Conservation (phyloP, 2,329 filamentous ascomycete genomes). For the Colletotrichum sp. region DNA sequence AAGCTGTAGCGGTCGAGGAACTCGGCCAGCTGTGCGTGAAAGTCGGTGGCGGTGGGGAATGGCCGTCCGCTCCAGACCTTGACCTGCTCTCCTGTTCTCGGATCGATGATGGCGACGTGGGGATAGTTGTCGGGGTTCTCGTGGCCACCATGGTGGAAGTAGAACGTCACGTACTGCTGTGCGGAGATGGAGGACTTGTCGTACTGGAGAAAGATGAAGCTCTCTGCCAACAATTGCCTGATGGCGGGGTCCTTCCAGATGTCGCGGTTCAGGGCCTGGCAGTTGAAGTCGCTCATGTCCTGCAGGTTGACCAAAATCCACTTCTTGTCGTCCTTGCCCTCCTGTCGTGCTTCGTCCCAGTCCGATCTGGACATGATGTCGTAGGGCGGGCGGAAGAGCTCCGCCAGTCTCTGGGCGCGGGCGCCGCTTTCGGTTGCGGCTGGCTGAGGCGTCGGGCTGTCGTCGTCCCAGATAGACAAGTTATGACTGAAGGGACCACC, state of each 20-base stretch:
- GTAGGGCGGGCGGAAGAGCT: slow-evolving; percentile 91
- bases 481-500: slow-evolving; percentile 42
- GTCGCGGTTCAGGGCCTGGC: slow-evolving; percentile 91
- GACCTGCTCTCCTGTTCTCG: slow-evolving; percentile 93
- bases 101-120: slow-evolving; percentile 94
- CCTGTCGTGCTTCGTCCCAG: slow-evolving; percentile 83
- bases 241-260: slow-evolving; percentile 91
- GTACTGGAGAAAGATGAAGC: slow-evolving; percentile 96
- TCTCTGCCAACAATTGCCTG: slow-evolving; percentile 81
- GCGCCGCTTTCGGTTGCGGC: slow-evolving; percentile 52
- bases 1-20: slow-evolving; percentile 98
- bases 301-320: slow-evolving; percentile 98
- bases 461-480: slow-evolving; percentile 43
- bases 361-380: slow-evolving; percentile 80
- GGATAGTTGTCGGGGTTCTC: slow-evolving; percentile 92
- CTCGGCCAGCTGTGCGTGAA: slow-evolving; percentile 89
- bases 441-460: slow-evolving; percentile 13
- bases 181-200: slow-evolving; percentile 83
- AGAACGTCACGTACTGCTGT: slow-evolving; percentile 86
- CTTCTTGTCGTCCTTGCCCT: slow-evolving; percentile 87
- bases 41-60: slow-evolving; percentile 77
- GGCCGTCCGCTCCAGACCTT: slow-evolving; percentile 93
- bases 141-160: slow-evolving; percentile 73
- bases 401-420: slow-evolving; percentile 81
- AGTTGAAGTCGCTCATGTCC: slow-evolving; percentile 91